Evolutionary conservation across 345 rosid genomes (phyloP).

Genomic region (Sisymbrium irio): DNA sequence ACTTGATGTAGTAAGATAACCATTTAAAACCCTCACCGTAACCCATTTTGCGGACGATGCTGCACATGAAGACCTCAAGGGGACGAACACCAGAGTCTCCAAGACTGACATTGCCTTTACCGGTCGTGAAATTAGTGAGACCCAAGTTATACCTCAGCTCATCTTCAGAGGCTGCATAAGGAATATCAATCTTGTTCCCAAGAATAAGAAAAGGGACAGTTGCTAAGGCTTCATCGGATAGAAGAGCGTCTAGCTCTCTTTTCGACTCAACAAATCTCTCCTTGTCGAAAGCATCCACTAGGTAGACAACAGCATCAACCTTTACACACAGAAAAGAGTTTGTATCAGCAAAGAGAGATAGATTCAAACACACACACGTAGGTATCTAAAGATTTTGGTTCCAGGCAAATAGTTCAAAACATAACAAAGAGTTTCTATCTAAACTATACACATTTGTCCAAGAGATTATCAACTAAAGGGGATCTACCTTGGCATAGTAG

Average conservation of each 20-base stretch:
- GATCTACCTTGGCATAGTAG: constrained; percentile 86
- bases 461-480: too few species aligned
- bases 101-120: constrained; percentile 58
- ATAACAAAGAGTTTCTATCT: too few species aligned
- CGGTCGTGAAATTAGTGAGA: constrained; percentile 71
- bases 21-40: constrained; percentile 79
- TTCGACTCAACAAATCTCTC: constrained; percentile 70
- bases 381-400: too few species aligned
- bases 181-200: constrained; percentile 79
- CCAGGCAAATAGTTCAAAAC: too few species aligned
- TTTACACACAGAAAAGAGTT: constrained; percentile 9
- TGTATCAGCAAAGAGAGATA: background rate
- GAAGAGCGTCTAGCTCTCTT: constrained; percentile 67
- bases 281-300: constrained; percentile 75
- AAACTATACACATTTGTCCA: too few species aligned
- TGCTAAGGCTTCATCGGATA: constrained; percentile 60
- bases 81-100: constrained; percentile 53
- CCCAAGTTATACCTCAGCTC: constrained; percentile 62
- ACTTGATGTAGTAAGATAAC: constrained; percentile 75
- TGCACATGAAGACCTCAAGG: constrained; percentile 79
- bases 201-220: constrained; percentile 64
- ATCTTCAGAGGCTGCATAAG: constrained; percentile 76
- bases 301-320: constrained; percentile 82
- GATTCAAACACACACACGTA: constrained; percentile 6
- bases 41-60: constrained; percentile 84